Evolutionary conservation across 192 early-diverging fungal species (phyloP).

Genomic region (Irineochytrium annulatum): DNA sequence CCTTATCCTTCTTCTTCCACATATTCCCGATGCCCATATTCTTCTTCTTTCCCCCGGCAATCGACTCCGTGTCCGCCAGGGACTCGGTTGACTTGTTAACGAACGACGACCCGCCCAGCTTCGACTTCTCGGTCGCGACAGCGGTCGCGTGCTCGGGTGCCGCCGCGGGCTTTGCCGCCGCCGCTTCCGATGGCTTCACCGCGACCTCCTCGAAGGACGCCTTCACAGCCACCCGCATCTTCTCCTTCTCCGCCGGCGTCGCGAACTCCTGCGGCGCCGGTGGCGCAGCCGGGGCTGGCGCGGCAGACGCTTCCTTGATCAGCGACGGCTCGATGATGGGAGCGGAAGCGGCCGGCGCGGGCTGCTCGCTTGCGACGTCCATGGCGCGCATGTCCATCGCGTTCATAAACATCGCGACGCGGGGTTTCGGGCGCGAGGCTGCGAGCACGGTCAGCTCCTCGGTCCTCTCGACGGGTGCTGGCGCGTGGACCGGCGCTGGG

Average conservation of each 20-base stretch:
- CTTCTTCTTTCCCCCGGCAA: no score
- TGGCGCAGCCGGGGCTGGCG: not conserved
- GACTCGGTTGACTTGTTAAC: no score
- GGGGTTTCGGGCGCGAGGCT: constrained; percentile 4
- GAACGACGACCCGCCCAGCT: no score
- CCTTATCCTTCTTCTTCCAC: no score
- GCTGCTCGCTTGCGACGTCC: constrained; percentile 1
- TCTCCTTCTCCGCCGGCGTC: constrained; percentile 24
- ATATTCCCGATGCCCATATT: no score
- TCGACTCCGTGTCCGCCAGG: no score
- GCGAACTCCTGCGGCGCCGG: not conserved
- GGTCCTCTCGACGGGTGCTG: not conserved
- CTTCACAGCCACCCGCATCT: not conserved
- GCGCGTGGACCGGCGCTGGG: no score
- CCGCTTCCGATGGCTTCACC: not conserved
- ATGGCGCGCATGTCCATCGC: constrained; percentile 38
- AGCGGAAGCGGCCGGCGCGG: not conserved
- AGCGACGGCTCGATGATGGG: not conserved
- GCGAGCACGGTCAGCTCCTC: not conserved
- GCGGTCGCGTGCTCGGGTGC: constrained; percentile 1
- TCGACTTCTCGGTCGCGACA: no score
- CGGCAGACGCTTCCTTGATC: not conserved
- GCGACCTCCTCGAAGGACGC: constrained; percentile 15
- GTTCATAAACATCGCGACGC: constrained; percentile 29
- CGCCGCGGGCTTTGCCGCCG: not conserved